Percentiles rank a stretch among this genome's conserved stretches.
phyloP scores from a whole-genome alignment of 495 filamentous ascomycete species.

The Astrocystis sublimbata region DNA sequence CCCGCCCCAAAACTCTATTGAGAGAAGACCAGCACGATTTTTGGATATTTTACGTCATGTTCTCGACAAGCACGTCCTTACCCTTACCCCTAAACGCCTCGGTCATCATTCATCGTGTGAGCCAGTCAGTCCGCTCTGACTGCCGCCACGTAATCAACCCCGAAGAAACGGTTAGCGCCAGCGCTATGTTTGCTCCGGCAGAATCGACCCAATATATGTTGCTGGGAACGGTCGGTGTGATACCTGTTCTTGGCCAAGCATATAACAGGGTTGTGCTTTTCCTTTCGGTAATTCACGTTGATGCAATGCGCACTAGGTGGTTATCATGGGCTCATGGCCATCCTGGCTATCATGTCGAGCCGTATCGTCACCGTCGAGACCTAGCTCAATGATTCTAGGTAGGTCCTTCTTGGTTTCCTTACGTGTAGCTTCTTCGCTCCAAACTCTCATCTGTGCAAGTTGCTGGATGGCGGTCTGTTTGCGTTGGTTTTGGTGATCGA shows the following conservation, averaged over 20 bases:
- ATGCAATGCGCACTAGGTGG: conserved; percentile 32
- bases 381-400: conserved; percentile 70
- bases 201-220: too few relatives aligned
- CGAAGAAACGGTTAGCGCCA: neutral
- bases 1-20: neutral
- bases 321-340: conserved; percentile 64
- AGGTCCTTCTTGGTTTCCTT: conserved; percentile 69
- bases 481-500: conserved; percentile 66
- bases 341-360: conserved; percentile 33
- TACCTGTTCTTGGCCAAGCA: too few relatives aligned
- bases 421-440: conserved; percentile 78
- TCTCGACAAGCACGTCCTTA: neutral
- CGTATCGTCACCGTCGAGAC: conserved; percentile 57
- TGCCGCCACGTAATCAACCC: neutral
- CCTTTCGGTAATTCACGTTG: neutral
- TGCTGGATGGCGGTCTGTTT: conserved; percentile 78
- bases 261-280: neutral
- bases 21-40: neutral
- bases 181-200: neutral
- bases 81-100: neutral
- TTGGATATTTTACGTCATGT: neutral
- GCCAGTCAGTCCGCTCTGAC: neutral
- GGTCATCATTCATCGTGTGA: neutral
- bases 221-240: too few relatives aligned
- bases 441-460: conserved; percentile 77